These are phyloP conservation scores for Gloeopeniophorella convolvens DNA, from an alignment of 768 basidiomycete genomes.

Conservation along the genomic window DNA sequence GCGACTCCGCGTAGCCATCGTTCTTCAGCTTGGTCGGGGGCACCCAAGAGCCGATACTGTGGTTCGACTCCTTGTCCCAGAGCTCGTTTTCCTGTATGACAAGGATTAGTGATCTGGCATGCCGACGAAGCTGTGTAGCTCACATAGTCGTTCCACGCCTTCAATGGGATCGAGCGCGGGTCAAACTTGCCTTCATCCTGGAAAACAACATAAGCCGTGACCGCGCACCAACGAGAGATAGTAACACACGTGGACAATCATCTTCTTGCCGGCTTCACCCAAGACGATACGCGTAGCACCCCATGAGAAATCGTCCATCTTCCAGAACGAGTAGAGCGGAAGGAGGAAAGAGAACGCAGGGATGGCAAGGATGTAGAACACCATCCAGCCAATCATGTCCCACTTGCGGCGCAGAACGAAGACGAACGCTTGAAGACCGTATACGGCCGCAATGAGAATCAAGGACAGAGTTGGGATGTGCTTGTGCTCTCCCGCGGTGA, in stretches of 20 bases:
- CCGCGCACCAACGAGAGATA: background rate
- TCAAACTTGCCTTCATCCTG: conserved; percentile 99
- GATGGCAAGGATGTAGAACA: conserved; percentile 93
- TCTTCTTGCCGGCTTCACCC: conserved; percentile 92
- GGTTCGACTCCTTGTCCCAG: conserved; percentile 96
- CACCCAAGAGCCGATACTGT: conserved; percentile 90
- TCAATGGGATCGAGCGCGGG: conserved; percentile 85
- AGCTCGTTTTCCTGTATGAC: conserved; percentile 77
- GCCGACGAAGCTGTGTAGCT: conserved; percentile 24
- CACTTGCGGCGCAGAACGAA: conserved; percentile 91
- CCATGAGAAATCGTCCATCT: conserved; percentile 98
- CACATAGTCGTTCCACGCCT: conserved; percentile 96
- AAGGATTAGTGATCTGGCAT: conserved; percentile 2
- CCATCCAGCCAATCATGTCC: conserved; percentile 98
- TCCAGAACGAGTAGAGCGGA: conserved; percentile 95
- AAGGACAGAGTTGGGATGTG: conserved; percentile 75
- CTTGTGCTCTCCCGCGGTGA: conserved; percentile 60
- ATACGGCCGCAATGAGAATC: conserved; percentile 90
- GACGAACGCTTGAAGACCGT: conserved; percentile 88
- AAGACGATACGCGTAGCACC: conserved; percentile 88
- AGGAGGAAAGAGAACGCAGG: conserved; percentile 91
- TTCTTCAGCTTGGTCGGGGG: conserved; percentile 67
- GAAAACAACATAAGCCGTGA: conserved; percentile 10
- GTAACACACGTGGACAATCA: conserved; percentile 80
- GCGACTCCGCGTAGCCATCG: conserved; percentile 72